Percentiles rank a stretch among this genome's conserved stretches.
Conservation (phyloP, 2,329 filamentous ascomycete genomes). For the Pseudogymnoascus sp. region DNA sequence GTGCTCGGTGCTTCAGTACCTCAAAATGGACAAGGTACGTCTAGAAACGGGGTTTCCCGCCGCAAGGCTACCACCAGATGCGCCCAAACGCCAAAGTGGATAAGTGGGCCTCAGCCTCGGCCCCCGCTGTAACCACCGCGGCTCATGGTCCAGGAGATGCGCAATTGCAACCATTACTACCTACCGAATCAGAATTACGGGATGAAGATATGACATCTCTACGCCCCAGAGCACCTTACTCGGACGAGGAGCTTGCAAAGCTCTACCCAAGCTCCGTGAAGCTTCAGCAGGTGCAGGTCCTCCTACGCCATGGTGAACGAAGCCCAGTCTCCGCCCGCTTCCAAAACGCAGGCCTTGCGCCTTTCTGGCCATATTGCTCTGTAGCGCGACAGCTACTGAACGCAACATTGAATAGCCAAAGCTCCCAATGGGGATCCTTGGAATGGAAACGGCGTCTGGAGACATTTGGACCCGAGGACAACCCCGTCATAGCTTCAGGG, state of each 20-base stretch:
- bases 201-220: conserved; percentile 67
- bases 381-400: conserved; percentile 64
- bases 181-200: neutral
- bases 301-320: conserved; percentile 72
- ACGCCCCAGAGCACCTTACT: conserved; percentile 67
- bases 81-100: neutral
- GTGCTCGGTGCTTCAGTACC: neutral
- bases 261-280: conserved; percentile 77
- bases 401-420: conserved; percentile 47
- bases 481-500: conserved; percentile 63
- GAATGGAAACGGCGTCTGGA: conserved; percentile 71
- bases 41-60: conserved; percentile 1
- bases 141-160: neutral
- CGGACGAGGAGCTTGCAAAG: conserved; percentile 66
- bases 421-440: conserved; percentile 28
- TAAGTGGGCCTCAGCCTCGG: conserved; percentile 3
- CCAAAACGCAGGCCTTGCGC: conserved; percentile 61
- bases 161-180: neutral
- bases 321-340: conserved; percentile 86
- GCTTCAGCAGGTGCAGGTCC: conserved; percentile 83
- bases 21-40: neutral
- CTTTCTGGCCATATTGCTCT: conserved; percentile 86
- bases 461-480: conserved; percentile 65
- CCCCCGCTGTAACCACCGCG: neutral
- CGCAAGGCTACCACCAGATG: neutral